These are phyloP conservation scores for Porodaedalea pini DNA, from an alignment of 1,284 basidiomycete genomes.

Conservation along the genomic window DNA sequence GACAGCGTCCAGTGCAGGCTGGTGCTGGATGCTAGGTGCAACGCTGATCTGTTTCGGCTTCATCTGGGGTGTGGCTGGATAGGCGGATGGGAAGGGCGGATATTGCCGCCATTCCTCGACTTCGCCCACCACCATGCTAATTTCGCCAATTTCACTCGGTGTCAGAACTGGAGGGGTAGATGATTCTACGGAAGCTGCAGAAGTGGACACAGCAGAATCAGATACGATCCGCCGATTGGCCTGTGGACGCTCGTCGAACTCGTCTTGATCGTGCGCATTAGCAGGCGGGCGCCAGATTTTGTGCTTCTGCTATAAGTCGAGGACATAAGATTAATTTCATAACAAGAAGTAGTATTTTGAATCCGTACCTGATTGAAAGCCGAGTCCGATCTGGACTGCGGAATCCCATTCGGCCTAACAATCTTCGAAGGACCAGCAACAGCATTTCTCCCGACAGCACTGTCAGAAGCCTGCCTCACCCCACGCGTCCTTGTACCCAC, in stretches of 20 bases:
- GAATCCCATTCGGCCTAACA: conserved; percentile 6
- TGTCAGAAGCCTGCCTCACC: conserved; percentile 9
- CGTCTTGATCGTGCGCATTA: conserved; percentile 8
- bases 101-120: conserved; percentile 44
- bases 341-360: neutral
- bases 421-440: conserved; percentile 7
- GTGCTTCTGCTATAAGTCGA: neutral
- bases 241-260: conserved; percentile 1
- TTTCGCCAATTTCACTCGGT: conserved; percentile 3
- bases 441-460: neutral
- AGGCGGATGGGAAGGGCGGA: conserved; percentile 51
- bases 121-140: conserved; percentile 12
- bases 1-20: conserved; percentile 4
- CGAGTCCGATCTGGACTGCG: conserved; percentile 11
- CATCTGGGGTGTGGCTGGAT: conserved; percentile 45
- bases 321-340: neutral
- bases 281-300: conserved; percentile 18
- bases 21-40: conserved; percentile 12
- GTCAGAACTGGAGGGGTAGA: conserved; percentile 3
- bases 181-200: conserved; percentile 20
- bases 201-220: conserved; percentile 17
- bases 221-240: conserved; percentile 12
- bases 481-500: conserved; percentile 13
- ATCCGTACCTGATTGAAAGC: conserved; percentile 5
- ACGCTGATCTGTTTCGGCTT: conserved; percentile 23